Percentiles rank a stretch among this genome's conserved stretches.
Conservation (phyloP, 106 monocot species). For the Ottelia alismoides region DNA sequence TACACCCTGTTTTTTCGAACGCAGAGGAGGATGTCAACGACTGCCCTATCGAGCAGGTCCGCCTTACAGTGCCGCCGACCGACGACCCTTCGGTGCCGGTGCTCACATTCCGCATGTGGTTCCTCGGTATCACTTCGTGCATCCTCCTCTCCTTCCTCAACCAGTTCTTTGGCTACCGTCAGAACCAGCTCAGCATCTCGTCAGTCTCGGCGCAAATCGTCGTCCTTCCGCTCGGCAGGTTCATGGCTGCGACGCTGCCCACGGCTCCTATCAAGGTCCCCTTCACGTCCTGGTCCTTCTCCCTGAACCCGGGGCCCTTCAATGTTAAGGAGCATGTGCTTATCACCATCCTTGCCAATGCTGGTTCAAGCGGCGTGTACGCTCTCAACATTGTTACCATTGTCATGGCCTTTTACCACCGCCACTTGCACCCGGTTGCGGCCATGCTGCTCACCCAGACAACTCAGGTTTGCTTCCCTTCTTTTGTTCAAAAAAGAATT, state of each 20-base stretch:
- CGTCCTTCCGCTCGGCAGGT: constrained; percentile 25
- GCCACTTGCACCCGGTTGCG: too few species aligned
- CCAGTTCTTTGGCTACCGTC: constrained; percentile 38
- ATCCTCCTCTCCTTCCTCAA: constrained; percentile 23
- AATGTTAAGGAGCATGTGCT: constrained; percentile 52
- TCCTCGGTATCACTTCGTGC: constrained; percentile 27
- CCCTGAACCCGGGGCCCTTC: constrained; percentile 48
- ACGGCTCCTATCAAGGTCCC: constrained; percentile 8
- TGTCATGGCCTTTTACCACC: too few species aligned
- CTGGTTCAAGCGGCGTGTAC: too few species aligned
- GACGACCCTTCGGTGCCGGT: constrained; percentile 23
- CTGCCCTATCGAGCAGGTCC: neutral
- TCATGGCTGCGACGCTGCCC: constrained; percentile 17
- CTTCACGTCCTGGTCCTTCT: constrained; percentile 27
- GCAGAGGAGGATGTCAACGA: too few species aligned
- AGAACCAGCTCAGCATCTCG: constrained; percentile 25
- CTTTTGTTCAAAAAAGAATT: too few species aligned
- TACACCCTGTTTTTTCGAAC: too few species aligned
- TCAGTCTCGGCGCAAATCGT: constrained; percentile 28
- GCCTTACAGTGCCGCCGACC: constrained; percentile 13
- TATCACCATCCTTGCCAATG: constrained; percentile 49
- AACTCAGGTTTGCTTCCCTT: too few species aligned
- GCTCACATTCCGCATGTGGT: constrained; percentile 31
- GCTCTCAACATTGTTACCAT: too few species aligned
- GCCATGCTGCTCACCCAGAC: too few species aligned